A percentile compares a stretch with the other conserved stretches of the same genome.
Conservation (phyloP, 441 rosid genomes). For the Jatropha multifida region DNA sequence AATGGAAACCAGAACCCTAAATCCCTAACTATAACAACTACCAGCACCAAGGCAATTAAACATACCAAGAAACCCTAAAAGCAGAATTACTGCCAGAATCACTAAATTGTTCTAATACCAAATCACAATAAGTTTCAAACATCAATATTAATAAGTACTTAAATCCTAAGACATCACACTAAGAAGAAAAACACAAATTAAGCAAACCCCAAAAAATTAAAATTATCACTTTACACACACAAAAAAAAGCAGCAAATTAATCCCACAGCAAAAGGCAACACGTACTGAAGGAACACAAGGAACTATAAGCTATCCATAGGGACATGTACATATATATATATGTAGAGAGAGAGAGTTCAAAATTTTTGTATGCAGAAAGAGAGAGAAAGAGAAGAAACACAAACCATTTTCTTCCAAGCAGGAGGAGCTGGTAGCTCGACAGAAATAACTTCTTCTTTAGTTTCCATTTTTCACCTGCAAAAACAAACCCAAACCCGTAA, state of each 20-base stretch:
- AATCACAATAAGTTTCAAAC: background rate
- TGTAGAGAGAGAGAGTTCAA: background rate
- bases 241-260: background rate
- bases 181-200: conserved; percentile 1
- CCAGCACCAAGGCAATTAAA: conserved; percentile 17
- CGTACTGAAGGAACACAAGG: background rate
- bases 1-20: conserved; percentile 21
- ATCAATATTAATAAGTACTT: background rate
- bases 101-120: conserved; percentile 21
- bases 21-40: conserved; percentile 14
- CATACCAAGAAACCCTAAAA: conserved; percentile 22
- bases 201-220: conserved; percentile 14
- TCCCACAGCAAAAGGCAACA: conserved; percentile 6
- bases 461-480: conserved; percentile 50
- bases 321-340: conserved; percentile 7
- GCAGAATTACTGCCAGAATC: conserved; percentile 12
- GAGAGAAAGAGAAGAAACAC: background rate
- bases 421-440: conserved; percentile 92
- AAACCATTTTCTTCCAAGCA: conserved; percentile 92
- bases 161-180: conserved; percentile 13
- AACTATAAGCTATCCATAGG: background rate
- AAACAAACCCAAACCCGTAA: conserved; percentile 13
- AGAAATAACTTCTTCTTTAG: conserved; percentile 68
- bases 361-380: background rate
- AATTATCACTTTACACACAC: background rate